Evolutionary conservation across 768 basidiomycete genomes (phyloP), one percentile per base, ranked within the genome.

Genomic region (Floccularia luteovirens): DNA sequence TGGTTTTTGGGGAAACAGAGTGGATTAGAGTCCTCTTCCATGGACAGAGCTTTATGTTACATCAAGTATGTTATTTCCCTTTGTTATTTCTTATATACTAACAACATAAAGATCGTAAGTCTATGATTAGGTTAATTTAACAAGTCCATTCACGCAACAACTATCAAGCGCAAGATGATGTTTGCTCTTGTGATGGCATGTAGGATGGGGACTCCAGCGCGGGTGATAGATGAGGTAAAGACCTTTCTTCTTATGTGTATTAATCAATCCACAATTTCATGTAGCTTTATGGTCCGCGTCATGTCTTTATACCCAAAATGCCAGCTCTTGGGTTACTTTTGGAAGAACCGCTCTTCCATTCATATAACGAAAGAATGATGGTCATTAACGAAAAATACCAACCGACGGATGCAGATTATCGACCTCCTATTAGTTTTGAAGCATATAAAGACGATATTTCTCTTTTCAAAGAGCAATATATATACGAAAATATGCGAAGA

Each of bases 1-100:
- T 74, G 3, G 85, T 94, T 2, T 83, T 90, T 45, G 90, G 88
- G 16, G 82, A 81, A 27, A 93, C 87, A 1, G 94, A 99, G 54
- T 98, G 94, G 93, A 77, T 98, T 31, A 86, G 85, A 32, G 81
- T 98, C 14, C 67, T 86, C 44, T 85, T 96, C 57, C 91, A 98
- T 55, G 96, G 94, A 0, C 96, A 99, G 60, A 92, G 90, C 51
- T 99, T 99, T 60, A 98, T 99, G 96, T 63, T 99, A 39, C 94
- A 99, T 59, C 96, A 99, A 70, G 92, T 92, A 51, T 39, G 71
- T 33, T 33, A 5, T 7, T 32, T 38, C 25, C 43, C 1, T 25
- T 24, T 12, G 11, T 36, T 23, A 42, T 12, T n/a, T 16, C 20
- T 43, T 31, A 33, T 31, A 20, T 42, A 13, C 34, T 6, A n/a